Percentiles rank a stretch among this genome's conserved stretches.
These are phyloP conservation scores for Cymbopogon citratus DNA, from an alignment of 176 grass and related monocot genomes.

Conservation along the genomic window DNA sequence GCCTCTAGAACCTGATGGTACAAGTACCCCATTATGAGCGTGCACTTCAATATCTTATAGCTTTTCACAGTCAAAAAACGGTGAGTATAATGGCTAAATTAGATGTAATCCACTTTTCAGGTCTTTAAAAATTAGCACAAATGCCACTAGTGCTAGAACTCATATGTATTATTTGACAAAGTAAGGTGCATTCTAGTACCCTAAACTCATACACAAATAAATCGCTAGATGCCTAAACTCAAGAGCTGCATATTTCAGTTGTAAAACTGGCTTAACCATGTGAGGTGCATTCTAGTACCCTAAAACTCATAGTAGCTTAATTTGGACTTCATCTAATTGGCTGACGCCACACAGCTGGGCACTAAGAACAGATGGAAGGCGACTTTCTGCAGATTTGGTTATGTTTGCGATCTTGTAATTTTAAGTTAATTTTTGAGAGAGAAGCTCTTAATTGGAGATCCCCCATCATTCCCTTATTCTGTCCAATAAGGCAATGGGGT, in stretches of 20 bases:
- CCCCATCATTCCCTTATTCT: too few relatives aligned
- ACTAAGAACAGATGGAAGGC: neutral
- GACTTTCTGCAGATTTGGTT: neutral
- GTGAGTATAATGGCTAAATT: neutral
- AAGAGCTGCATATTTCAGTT: neutral
- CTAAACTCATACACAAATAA: neutral
- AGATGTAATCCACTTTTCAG: neutral
- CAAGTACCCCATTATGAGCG: neutral
- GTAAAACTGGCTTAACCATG: neutral
- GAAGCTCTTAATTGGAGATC: too few relatives aligned
- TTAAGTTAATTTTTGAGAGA: too few relatives aligned
- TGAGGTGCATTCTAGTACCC: neutral
- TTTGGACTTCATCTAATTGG: neutral
- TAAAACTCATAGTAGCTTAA: neutral
- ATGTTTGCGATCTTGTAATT: neutral
- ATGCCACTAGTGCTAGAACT: neutral
- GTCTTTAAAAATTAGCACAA: conserved; percentile 7
- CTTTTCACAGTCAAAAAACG: neutral
- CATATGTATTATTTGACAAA: conserved; percentile 16
- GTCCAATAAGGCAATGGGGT: too few relatives aligned
- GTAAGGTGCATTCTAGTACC: neutral
- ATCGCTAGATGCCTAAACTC: neutral
- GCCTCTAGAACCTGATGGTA: conserved; percentile 76
- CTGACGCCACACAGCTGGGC: neutral
- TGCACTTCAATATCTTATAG: neutral